These are phyloP conservation scores for Sphenostylis stenocarpa DNA, from an alignment of 306 rosid species.

Conservation along the genomic window DNA sequence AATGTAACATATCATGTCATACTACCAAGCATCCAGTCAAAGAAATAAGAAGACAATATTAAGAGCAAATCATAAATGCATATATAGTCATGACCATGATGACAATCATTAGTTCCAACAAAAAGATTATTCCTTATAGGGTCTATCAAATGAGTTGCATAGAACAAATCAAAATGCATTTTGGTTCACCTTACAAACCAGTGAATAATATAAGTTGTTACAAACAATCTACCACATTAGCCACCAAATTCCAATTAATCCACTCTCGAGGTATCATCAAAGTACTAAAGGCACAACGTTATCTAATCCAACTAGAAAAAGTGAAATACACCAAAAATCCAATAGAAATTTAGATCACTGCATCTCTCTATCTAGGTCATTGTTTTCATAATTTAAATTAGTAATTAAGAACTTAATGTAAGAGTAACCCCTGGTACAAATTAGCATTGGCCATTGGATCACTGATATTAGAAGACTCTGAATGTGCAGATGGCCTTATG, in stretches of 20 bases:
- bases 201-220: not conserved
- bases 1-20: not conserved
- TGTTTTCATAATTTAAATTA: not conserved
- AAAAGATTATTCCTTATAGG: not conserved
- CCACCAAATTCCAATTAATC: constrained; percentile 11
- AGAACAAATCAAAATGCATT: constrained; percentile 21
- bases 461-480: not conserved
- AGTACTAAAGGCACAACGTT: not conserved
- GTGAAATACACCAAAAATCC: constrained; percentile 30
- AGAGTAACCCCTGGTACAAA: not conserved
- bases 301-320: constrained; percentile 32
- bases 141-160: constrained; percentile 28
- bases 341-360: not conserved
- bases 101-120: not conserved
- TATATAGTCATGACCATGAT: not conserved
- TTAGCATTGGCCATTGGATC: not conserved
- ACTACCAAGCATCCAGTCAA: constrained; percentile 15
- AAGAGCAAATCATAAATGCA: not conserved
- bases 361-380: not conserved
- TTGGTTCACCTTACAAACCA: constrained; percentile 7
- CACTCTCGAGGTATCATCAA: constrained; percentile 29
- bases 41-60: not conserved
- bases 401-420: not conserved
- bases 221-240: constrained; percentile 29
- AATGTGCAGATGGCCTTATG: constrained; percentile 3